Evolutionary conservation across 306 rosid species (phyloP).

Genomic region (Phaseolus lunatus): DNA sequence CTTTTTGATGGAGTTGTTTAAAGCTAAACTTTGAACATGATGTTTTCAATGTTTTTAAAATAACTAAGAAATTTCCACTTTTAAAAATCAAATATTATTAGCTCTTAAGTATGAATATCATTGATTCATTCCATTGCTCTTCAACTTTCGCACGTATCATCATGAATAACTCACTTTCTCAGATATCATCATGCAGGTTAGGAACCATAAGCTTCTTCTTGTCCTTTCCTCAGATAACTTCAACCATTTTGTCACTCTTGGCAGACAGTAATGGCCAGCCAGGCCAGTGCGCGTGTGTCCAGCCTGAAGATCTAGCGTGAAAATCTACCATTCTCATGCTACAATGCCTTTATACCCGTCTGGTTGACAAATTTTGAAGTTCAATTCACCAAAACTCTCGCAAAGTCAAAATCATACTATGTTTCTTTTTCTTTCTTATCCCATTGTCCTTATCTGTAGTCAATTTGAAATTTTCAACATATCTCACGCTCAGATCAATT

Average conservation of each 20-base stretch:
- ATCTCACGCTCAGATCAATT: too few relatives aligned
- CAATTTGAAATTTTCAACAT: too few relatives aligned
- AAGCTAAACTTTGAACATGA: not conserved
- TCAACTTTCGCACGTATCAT: constrained; percentile 26
- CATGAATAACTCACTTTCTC: constrained; percentile 31
- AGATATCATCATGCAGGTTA: constrained; percentile 35
- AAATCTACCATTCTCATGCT: constrained; percentile 16
- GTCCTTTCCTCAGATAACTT: constrained; percentile 29
- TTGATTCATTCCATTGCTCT: not conserved
- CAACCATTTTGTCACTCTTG: constrained; percentile 38
- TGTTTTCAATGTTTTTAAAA: too few relatives aligned
- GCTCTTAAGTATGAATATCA: not conserved
- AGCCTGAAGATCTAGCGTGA: constrained; percentile 29
- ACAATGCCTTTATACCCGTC: constrained; percentile 60
- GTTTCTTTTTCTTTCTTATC: not conserved
- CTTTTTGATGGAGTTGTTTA: not conserved
- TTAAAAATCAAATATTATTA: too few relatives aligned
- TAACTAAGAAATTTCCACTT: too few relatives aligned
- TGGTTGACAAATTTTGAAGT: constrained; percentile 48
- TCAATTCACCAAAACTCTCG: constrained; percentile 33
- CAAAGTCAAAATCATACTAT: constrained; percentile 49
- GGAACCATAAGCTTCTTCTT: constrained; percentile 12
- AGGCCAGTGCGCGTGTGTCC: constrained; percentile 44
- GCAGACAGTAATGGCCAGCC: constrained; percentile 32
- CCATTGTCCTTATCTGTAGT: too few relatives aligned